These are phyloP conservation scores for Bolboschoenoplectus hybrid DNA, from an alignment of 202 grass and related monocot genomes.

Conservation along the genomic window DNA sequence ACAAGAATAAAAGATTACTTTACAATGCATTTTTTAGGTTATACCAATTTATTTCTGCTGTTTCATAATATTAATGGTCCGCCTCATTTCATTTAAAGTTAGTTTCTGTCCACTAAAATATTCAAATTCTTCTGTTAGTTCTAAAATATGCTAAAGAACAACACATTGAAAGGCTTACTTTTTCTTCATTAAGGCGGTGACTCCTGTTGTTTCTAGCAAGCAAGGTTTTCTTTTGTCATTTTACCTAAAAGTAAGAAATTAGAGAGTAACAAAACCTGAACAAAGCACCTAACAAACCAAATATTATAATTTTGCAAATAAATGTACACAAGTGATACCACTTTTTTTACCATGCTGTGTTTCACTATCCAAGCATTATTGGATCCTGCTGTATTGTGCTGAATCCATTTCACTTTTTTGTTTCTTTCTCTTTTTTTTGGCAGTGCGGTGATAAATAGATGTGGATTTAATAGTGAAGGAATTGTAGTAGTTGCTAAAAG, in stretches of 20 bases:
- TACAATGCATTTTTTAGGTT: background rate
- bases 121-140: background rate
- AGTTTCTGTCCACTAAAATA: conserved; percentile 2
- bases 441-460: conserved; percentile 90
- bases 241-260: background rate
- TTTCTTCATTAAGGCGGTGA: background rate
- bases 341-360: background rate
- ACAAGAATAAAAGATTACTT: background rate
- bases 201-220: background rate
- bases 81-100: background rate
- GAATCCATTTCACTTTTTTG: conserved; percentile 24
- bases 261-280: background rate
- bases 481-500: conserved; percentile 93
- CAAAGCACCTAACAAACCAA: background rate
- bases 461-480: conserved; percentile 94
- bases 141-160: background rate
- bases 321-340: background rate
- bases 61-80: background rate
- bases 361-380: background rate
- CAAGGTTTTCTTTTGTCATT: conserved; percentile 25
- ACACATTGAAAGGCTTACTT: background rate
- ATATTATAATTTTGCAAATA: background rate
- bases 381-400: background rate
- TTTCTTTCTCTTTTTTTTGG: conserved; percentile 36
- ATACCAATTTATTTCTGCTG: background rate